A percentile compares a stretch with the other conserved stretches of the same genome.
Evolutionary conservation across 306 rosid species (phyloP).

Genomic region (Lablab purpureus): DNA sequence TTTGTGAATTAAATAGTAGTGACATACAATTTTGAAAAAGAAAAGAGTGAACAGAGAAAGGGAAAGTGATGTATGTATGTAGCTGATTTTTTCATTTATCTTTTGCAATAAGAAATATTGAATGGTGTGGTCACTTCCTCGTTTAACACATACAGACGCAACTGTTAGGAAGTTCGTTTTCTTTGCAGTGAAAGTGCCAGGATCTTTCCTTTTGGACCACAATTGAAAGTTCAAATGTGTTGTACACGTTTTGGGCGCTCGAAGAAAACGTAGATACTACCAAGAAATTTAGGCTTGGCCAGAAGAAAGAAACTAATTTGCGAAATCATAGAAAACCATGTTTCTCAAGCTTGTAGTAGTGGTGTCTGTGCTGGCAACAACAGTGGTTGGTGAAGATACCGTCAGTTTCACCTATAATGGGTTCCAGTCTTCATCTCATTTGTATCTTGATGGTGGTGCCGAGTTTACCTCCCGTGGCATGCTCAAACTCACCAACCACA

Average conservation of each 20-base stretch:
- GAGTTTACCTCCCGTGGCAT: conserved; percentile 55
- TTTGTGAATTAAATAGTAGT: background rate
- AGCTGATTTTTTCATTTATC: conserved; percentile 3
- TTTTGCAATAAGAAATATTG: conserved; percentile 29
- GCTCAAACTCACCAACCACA: conserved; percentile 63
- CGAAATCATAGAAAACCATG: conserved; percentile 43
- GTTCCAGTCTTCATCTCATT: conserved; percentile 49
- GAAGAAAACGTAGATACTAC: background rate
- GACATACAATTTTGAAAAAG: background rate
- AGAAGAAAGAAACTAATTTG: conserved; percentile 11
- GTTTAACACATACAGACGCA: conserved; percentile 22
- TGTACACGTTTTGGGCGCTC: background rate
- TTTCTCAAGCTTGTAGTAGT: conserved; percentile 31
- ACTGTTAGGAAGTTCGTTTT: background rate
- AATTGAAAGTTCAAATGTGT: conserved; percentile 24
- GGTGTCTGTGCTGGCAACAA: conserved; percentile 35
- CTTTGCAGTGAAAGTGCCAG: conserved; percentile 19
- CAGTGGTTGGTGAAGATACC: conserved; percentile 45
- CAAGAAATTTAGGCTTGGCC: background rate
- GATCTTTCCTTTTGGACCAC: conserved; percentile 46
- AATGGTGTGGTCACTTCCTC: conserved; percentile 24
- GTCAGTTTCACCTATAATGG: conserved; percentile 59
- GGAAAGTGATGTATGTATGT: conserved; percentile 46
- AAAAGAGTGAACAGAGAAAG: background rate
- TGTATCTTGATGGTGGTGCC: conserved; percentile 63